Conservation (phyloP, 352 stramenopile genomes). For the Globisporangium camurandrum region DNA sequence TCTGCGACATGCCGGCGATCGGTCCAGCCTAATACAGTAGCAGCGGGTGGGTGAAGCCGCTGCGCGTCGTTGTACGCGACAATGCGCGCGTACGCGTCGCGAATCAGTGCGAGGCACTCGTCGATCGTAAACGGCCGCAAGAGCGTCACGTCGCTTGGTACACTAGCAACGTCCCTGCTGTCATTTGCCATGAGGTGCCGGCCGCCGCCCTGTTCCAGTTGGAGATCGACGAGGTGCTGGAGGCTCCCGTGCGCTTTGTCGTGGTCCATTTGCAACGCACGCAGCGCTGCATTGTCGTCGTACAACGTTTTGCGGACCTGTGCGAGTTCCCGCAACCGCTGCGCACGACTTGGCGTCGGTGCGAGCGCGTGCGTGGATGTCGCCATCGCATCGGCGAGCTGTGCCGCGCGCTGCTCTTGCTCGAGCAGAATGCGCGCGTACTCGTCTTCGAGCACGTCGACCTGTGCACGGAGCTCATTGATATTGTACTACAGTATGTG, state of each 20-base stretch:
- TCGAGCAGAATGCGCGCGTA: slow-evolving; percentile 31
- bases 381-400: slow-evolving; percentile 13
- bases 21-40: slow-evolving; percentile 34
- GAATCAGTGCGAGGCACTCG: slow-evolving; percentile 36
- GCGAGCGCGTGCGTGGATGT: slow-evolving; percentile 15
- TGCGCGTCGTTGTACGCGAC: slow-evolving; percentile 29
- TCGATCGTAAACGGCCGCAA: slow-evolving; percentile 27
- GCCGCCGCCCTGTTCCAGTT: slow-evolving; percentile 17
- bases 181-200: slow-evolving; percentile 8
- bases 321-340: slow-evolving; percentile 23
- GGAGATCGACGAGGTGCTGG: slow-evolving; percentile 35
- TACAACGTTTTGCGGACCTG: slow-evolving; percentile 28
- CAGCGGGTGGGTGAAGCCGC: slow-evolving; percentile 20
- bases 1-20: slow-evolving; percentile 20
- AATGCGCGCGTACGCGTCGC: slow-evolving; percentile 27
- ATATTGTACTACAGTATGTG: slow-evolving; percentile 23
- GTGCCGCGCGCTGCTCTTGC: slow-evolving; percentile 15
- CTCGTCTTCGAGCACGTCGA: slow-evolving; percentile 32
- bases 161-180: slow-evolving; percentile 2
- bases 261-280: slow-evolving; percentile 25
- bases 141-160: slow-evolving; percentile 27
- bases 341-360: slow-evolving; percentile 10
- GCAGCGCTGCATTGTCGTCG: slow-evolving; percentile 36
- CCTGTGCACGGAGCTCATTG: slow-evolving; percentile 33
- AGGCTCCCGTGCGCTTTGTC: slow-evolving; percentile 38